Evolutionary conservation across 345 rosid genomes (phyloP), one percentile per base, ranked within the genome.

Genomic region (Eucalyptus marginata): DNA sequence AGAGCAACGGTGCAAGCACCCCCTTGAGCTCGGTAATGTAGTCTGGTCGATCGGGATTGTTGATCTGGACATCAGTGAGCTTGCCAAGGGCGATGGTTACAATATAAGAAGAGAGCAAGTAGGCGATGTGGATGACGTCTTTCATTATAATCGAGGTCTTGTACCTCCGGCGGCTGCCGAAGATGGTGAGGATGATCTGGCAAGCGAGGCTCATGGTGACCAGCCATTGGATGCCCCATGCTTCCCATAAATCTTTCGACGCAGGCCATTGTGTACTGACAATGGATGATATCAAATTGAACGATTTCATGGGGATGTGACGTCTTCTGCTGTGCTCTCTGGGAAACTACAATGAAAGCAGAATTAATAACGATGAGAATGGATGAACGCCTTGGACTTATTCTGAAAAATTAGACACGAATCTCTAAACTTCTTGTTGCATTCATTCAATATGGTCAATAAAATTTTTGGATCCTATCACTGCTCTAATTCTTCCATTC

Each of bases 1-100:
- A 87, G 58, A 90, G 88, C 56, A 90, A 33, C 3, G 90, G 92
- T 33, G 92, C 92, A 83, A 88, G 52, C 86, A 89, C 27, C 33
- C 86, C 89, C 49, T 79, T 80, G 18, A 88, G 58, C 86, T 88
- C 86, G 16, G 86, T 59, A 58, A 36, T 56, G 71, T 54, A 88
- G 27, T 56, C 71, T 6, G 89, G 89, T 33, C 3, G 81, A 29
- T 80, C 25, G 2, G 79, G 89, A 7, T 27, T 49, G 27, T 56
- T 12, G 51, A 88, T 51, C n/a, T 52, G 49, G 51, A 88, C 49
- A 27, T 43, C 88, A 13, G 88, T 90, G 56, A 90, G 90, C 84
- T 90, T 88, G 16, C 91, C 91, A 33, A 90, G 88, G 24, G 91
- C 88, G 10, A 90, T 33, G 20, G 90, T 88, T 4, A 87, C 86